Evolutionary conservation across 495 filamentous ascomycete genomes (phyloP), one percentile per base, ranked within the genome.

Genomic region (Podospora comata): DNA sequence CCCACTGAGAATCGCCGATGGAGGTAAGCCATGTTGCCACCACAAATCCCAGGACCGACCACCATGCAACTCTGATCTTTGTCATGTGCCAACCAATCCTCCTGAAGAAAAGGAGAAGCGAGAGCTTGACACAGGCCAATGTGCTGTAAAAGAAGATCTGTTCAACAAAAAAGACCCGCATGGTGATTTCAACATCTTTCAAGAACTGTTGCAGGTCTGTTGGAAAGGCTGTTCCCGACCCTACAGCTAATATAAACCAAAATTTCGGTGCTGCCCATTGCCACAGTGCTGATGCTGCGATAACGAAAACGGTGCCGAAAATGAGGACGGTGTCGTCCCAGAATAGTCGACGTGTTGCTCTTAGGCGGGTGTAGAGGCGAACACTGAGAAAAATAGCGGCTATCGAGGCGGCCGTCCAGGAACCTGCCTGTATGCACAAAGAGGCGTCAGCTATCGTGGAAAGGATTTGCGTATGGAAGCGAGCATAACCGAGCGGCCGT

Each of bases 181-280:
- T 63, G 9, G 55, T 58, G n/a, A 9, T 58, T 20, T 58, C 55
- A 11, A 58, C 55, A 58, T 58, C 55, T 3, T 58, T 58, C 16
- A 58, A 1, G 61, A 63, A 39, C 32, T 20, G 4, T 23, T 18
- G 4, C 32, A 63, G 61, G 5, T 63, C 30, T 2, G n/a, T 27
- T 18, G 32, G 61, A 6, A 61, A 30, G 16, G n/a, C 18, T 0
- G 61, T 13, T 1, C 61, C 28, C 16, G 61, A 27, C 16, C n/a
- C 27, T 1, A 63, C 32, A 44, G 34, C 61, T 13, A 63, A 32
- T 15, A 63, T 20, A 32, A 44, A 34, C 27, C 30, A 63, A 2
- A 63, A 18, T 2, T n/a, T 32, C 5, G 27, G 61, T 18, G 61
- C 61, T 44, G 32, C 61, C 61, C 61, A 63, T 44, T 63, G 61